Evolutionary conservation across 805 yeast species (phyloP), one percentile per base, ranked within the genome.

Genomic region (Candida alai): DNA sequence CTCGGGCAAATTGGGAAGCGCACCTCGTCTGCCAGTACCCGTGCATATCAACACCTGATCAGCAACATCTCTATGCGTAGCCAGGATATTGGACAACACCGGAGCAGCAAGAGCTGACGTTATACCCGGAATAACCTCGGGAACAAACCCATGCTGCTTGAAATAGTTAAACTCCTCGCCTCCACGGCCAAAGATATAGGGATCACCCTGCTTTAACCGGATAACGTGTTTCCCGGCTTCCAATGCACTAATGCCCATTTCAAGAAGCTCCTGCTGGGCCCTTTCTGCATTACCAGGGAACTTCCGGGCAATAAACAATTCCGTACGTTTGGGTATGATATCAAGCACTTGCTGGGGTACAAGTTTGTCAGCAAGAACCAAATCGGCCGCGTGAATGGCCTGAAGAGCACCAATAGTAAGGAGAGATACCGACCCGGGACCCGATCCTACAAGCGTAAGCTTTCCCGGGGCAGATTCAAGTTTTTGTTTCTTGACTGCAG

Each of bases 211-310:
- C 57, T 90, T 90, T 45, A 90, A 70, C 39, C 97, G 69, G 3
- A 90, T 94, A 1, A 90, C 96, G 37, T 76, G 77, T 48, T 76
- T 70, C 11, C 96, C 96, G 33, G 69, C 57, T 18, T 65, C 44
- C 17, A 87, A 56, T 1, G 79, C 81, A 21, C 70, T 71, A 12
- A 90, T 59, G 0, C 96, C 97, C 43, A 80, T 55, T n/a, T 70
- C 64, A 21, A 87, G 62, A 28, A 90, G 68, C 57, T 90, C 96
- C 40, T 83, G 73, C 58, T 90, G 97, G 0, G 97, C 97, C 30
- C 74, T 73, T 50, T 88, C 96, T 1, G 97, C 97, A 54, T 90
- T 90, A 1, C 97, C 97, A 2, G 97, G 97, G 61, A 88, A 90
- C 57, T 90, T 90, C 25, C 87, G 73, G 2, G 97, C 97, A 39